Evolutionary conservation across 2,329 filamentous ascomycete genomes (phyloP).

Genomic region (Nothomitra cinnamomea): DNA sequence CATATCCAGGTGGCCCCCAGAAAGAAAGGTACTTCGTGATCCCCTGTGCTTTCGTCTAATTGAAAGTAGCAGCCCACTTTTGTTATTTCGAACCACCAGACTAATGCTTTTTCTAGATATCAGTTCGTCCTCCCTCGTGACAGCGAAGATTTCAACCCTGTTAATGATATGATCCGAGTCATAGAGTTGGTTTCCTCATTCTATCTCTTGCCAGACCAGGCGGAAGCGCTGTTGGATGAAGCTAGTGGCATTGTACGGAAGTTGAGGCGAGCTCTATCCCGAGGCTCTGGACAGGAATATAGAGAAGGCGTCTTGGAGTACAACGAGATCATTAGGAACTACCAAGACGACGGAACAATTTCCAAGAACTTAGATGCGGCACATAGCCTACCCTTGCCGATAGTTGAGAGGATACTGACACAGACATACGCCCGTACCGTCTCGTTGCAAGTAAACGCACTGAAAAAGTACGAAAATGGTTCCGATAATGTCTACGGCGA

Average conservation of each 20-base stretch:
- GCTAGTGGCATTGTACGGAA: slow-evolving; percentile 58
- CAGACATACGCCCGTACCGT: slow-evolving; percentile 90
- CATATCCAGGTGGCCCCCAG: slow-evolving; percentile 63
- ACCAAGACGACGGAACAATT: slow-evolving; percentile 55
- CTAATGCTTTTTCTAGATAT: slow-evolving; percentile 31
- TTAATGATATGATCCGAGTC: slow-evolving; percentile 54
- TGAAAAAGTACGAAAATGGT: slow-evolving; percentile 75
- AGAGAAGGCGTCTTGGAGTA: slow-evolving; percentile 56
- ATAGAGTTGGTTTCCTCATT: slow-evolving; percentile 53
- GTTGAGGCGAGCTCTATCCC: slow-evolving; percentile 55
- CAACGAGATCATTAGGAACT: slow-evolving; percentile 49
- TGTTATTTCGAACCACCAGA: background rate
- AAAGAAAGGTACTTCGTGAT: slow-evolving; percentile 41
- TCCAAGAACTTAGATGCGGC: slow-evolving; percentile 51
- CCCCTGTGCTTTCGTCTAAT: too few relatives aligned
- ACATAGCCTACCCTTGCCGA: slow-evolving; percentile 50
- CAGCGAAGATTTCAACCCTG: slow-evolving; percentile 49
- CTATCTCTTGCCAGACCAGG: slow-evolving; percentile 59
- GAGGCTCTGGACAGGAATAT: slow-evolving; percentile 54
- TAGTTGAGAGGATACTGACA: slow-evolving; percentile 64
- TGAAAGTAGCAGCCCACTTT: background rate
- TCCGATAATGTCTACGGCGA: slow-evolving; percentile 93
- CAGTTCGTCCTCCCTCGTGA: slow-evolving; percentile 65
- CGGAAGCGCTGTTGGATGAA: slow-evolving; percentile 51
- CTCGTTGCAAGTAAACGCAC: slow-evolving; percentile 67